Evolutionary conservation across 2,329 filamentous ascomycete genomes (phyloP).

Genomic region (Tolypocladium cylindrosporum): DNA sequence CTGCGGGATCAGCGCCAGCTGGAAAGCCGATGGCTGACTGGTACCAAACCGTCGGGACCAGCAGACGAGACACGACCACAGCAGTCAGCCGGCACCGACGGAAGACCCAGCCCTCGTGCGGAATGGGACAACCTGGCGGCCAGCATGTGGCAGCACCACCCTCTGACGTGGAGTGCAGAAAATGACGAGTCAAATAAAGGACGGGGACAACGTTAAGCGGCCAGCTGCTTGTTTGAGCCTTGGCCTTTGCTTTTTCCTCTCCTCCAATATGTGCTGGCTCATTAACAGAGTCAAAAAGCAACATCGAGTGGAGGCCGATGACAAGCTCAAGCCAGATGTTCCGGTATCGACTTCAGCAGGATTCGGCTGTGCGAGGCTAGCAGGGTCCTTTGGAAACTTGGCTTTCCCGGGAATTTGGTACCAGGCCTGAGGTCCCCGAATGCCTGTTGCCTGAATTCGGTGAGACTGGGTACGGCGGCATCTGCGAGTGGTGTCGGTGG

Average conservation of each 20-base stretch:
- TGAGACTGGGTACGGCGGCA: neutral
- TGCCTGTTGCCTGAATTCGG: neutral
- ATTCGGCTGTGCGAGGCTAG: neutral
- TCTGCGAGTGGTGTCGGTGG: neutral
- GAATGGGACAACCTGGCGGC: neutral
- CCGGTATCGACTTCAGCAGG: neutral
- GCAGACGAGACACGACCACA: neutral
- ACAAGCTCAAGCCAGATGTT: too few species aligned
- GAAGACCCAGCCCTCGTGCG: neutral
- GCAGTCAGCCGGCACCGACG: neutral
- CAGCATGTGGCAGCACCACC: too few species aligned
- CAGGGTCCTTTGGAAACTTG: neutral
- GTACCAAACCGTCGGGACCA: conserved; percentile 2
- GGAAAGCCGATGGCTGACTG: neutral
- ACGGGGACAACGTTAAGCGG: neutral
- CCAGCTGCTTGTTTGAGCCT: neutral
- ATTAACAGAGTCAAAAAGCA: neutral
- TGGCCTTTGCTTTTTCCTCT: neutral
- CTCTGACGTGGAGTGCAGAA: neutral
- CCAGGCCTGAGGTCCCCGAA: neutral
- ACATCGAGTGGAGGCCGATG: neutral
- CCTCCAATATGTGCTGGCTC: neutral
- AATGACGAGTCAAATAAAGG: neutral
- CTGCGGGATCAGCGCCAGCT: neutral
- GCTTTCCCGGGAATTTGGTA: neutral